Evolutionary conservation across 352 stramenopile species (phyloP).

Genomic region (Globisporangium lucens): DNA sequence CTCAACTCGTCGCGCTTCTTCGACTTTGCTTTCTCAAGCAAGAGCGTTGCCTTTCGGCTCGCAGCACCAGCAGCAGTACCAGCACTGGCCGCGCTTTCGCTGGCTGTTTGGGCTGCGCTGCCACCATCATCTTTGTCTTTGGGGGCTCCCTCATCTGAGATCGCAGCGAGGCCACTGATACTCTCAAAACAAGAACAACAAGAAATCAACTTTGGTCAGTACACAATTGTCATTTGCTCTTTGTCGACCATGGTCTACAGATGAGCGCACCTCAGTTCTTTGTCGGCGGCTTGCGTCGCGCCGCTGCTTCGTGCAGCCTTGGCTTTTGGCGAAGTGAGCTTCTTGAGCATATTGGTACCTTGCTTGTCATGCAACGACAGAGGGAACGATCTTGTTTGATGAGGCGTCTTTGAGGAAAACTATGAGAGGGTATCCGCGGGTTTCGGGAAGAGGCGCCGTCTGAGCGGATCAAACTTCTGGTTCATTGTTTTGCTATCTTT

Average conservation of each 20-base stretch:
- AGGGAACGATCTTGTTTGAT: background rate
- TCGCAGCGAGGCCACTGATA: constrained; percentile 6
- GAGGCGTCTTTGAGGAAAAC: background rate
- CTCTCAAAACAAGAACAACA: background rate
- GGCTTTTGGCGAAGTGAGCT: constrained; percentile 38
- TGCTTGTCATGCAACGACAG: background rate
- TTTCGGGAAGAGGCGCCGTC: background rate
- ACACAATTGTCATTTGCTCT: no score
- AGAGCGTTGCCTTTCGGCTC: background rate
- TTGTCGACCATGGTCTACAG: no score
- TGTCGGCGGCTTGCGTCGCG: background rate
- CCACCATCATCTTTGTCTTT: background rate
- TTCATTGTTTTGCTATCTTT: background rate
- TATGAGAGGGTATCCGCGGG: background rate
- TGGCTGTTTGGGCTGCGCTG: background rate
- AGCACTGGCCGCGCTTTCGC: background rate
- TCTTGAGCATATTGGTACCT: constrained; percentile 34
- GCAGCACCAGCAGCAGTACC: background rate
- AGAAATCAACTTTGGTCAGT: no score
- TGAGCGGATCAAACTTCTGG: background rate
- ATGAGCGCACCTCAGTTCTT: constrained; percentile 4
- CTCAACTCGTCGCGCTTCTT: constrained; percentile 4
- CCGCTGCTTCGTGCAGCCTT: constrained; percentile 2
- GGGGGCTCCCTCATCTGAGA: constrained; percentile 2
- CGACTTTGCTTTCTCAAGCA: background rate